phyloP scores from a whole-genome alignment of 306 rosid species.

The Corylus americana region DNA sequence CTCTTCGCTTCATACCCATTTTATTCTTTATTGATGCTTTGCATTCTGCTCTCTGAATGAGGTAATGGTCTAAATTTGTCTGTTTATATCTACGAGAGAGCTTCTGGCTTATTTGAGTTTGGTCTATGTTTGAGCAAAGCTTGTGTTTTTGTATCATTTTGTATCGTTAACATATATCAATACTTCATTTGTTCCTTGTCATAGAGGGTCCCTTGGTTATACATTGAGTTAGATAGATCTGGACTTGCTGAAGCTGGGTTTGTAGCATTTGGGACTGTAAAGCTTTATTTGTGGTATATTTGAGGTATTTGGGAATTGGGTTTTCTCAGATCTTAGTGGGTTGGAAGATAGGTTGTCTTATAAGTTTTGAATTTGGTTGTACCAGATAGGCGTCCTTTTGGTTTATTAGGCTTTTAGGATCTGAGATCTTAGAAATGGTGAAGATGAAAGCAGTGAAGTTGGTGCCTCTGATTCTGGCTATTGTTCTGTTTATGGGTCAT shows the following conservation, averaged over 20 bases:
- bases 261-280: neutral
- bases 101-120: neutral
- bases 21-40: constrained; percentile 10
- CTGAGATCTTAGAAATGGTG: constrained; percentile 30
- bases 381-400: constrained; percentile 1
- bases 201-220: constrained; percentile 1
- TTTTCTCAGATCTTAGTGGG: constrained; percentile 20
- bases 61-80: constrained; percentile 30
- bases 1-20: constrained; percentile 27
- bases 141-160: constrained; percentile 1
- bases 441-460: constrained; percentile 49
- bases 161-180: neutral
- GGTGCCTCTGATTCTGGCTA: constrained; percentile 42
- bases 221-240: constrained; percentile 34
- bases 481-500: constrained; percentile 35
- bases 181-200: neutral
- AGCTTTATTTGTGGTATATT: constrained; percentile 1
- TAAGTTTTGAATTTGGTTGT: neutral
- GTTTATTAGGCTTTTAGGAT: constrained; percentile 12
- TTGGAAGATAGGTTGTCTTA: constrained; percentile 17
- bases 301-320: constrained; percentile 15
- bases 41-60: constrained; percentile 19
- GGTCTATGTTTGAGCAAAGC: constrained; percentile 25
- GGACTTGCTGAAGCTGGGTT: constrained; percentile 16
- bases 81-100: constrained; percentile 11